A percentile compares a stretch with the other conserved stretches of the same genome.
These are phyloP conservation scores for Ottelia alismoides DNA, from an alignment of 106 monocot genomes.

Conservation along the genomic window DNA sequence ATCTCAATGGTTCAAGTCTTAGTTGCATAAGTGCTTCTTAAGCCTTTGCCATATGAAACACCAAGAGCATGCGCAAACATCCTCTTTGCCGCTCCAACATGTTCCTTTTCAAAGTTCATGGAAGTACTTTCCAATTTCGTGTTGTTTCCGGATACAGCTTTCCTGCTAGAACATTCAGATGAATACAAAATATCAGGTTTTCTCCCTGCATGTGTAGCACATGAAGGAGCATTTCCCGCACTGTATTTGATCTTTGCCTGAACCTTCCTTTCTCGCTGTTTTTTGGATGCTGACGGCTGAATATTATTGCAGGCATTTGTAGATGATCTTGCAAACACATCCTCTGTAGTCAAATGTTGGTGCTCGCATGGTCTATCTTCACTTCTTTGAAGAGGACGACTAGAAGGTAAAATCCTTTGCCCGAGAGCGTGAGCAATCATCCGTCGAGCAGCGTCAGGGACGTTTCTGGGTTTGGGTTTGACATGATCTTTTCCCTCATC, in stretches of 20 bases:
- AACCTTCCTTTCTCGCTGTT: background rate
- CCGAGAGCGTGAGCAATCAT: conserved; percentile 98
- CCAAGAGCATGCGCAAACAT: conserved; percentile 80
- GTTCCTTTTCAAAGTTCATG: conserved; percentile 41
- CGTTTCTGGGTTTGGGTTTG: conserved; percentile 33
- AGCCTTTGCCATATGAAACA: conserved; percentile 12
- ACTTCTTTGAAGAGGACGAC: background rate
- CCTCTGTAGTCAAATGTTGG: background rate
- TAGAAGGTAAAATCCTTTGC: conserved; percentile 15
- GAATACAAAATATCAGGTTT: background rate
- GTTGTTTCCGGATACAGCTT: too few species aligned
- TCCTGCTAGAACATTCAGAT: background rate
- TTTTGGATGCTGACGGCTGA: background rate
- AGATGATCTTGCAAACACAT: background rate
- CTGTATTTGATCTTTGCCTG: background rate
- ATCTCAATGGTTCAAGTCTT: too few species aligned
- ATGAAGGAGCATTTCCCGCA: background rate
- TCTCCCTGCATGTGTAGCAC: background rate
- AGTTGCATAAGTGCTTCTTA: background rate
- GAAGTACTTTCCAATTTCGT: too few species aligned
- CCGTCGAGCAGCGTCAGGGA: conserved; percentile 66
- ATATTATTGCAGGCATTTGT: background rate
- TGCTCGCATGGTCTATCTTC: conserved; percentile 2
- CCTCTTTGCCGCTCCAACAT: conserved; percentile 69
- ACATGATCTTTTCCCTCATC: conserved; percentile 22